Evolutionary conservation across 2,329 filamentous ascomycete genomes (phyloP), one percentile per base, ranked within the genome.

Genomic region (Zymoseptoria brevis): DNA sequence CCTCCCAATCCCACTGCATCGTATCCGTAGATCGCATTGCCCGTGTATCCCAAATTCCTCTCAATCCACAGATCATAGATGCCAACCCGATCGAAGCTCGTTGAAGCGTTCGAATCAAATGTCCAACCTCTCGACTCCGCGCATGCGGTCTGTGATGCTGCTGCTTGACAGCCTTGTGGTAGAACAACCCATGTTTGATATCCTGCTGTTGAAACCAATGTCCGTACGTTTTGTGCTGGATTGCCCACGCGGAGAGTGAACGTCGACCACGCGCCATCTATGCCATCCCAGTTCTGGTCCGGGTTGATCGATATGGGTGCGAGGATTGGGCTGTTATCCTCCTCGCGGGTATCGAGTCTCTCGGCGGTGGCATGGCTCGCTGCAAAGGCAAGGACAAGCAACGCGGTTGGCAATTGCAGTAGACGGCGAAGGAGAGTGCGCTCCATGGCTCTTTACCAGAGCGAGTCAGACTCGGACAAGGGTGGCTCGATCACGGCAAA

Each of bases 111-210:
- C 16, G 76, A 73, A 60, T 83, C 77, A 69, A 83, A 89, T 11
- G 84, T 74, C 53, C 78, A 79, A 11, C 87, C 87, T 60, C 87
- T 81, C 30, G 77, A 77, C 8, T 76, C 71, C 55, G 73, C 75
- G 68, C 87, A 90, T 4, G 62, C 54, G 50, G 70, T 63, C 52
- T 67, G 63, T 59, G 69, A 63, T 53, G 71, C 69, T 8, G 69
- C 66, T n/a, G 65, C 61, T 8, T 70, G 66, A 62, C 84, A 87
- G 58, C 83, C 85, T 60, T 79, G 77, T 1, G 80, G 75, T 56
- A 85, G 79, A 48, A 90, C 76, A 2, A 84, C 80, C 87, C 87
- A 90, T 50, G 87, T 84, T 72, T 90, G 87, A 41, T 88, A 88
- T 50, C 86, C 79, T 11, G 82, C 80, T 5, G 87, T 90, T 67